These are phyloP conservation scores for Colletotrichum tropicale DNA, from an alignment of 2,329 filamentous ascomycete species.

Conservation along the genomic window DNA sequence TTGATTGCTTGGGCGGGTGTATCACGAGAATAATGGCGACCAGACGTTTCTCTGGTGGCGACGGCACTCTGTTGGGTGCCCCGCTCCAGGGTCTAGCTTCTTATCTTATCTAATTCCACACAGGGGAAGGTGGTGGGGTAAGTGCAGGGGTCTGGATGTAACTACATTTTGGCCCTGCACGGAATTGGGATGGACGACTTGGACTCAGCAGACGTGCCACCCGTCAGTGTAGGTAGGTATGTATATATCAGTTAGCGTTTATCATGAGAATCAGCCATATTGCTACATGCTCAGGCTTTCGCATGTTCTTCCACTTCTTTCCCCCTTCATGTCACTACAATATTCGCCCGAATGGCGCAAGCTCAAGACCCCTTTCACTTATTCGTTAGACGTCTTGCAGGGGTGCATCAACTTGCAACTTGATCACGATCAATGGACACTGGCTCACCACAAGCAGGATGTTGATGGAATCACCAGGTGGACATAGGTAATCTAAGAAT, in stretches of 20 bases:
- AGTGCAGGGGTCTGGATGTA: not conserved
- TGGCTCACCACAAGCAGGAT: not conserved
- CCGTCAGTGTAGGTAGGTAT: not conserved
- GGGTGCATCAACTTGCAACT: not conserved
- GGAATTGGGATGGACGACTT: not conserved
- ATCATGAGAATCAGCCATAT: not conserved
- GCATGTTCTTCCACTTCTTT: not conserved
- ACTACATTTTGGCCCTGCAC: not conserved
- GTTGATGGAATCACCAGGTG: not conserved
- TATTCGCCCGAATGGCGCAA: not conserved
- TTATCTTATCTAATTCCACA: conserved; percentile 20
- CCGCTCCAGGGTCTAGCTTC: conserved; percentile 10
- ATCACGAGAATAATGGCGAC: not conserved
- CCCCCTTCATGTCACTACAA: not conserved
- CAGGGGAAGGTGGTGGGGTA: not conserved
- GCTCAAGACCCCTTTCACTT: not conserved
- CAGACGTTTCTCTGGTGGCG: conserved; percentile 8
- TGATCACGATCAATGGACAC: not conserved
- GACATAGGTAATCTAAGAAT: not conserved
- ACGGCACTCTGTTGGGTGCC: not conserved
- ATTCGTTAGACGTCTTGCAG: not conserved
- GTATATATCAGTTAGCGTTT: not conserved
- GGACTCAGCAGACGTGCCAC: not conserved
- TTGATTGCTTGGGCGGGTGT: not conserved
- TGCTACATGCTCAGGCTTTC: not conserved